Evolutionary conservation across 1,284 basidiomycete species (phyloP), one percentile per base, ranked within the genome.

Genomic region (Pascua sp.): DNA sequence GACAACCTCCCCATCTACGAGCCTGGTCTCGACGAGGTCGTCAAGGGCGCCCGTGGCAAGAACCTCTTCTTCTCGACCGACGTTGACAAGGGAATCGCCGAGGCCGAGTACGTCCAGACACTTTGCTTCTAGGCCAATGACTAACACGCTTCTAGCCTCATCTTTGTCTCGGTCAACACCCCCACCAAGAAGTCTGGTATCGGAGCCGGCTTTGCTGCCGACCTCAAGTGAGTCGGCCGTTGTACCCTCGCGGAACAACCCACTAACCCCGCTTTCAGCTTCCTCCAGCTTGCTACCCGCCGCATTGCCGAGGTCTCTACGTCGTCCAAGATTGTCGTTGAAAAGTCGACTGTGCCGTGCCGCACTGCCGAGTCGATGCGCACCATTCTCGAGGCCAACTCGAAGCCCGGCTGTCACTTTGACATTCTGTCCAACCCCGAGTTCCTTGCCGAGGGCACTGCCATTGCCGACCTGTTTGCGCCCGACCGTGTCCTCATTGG

Each of bases 311-410:
- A 85, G 53, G 88, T 98, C 56, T 90, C 96, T 41, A 89, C 82
- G 41, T 86, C 89, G 8, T 89, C 86, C 77, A 98, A 98, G 83
- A 98, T 99, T 71, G 95, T 99, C 63, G 94, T 99, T 56, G 96
- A 99, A 76, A 99, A 99, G 80, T 98, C 95, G 16, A 99, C 95
- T 4, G 95, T 99, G 36, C 95, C 95, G 41, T 98, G 94, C 81
- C 87, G 95, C 64, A 99, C 95, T 10, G 95, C 95, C 59, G 91
- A 96, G 77, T 77, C 93, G 32, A 99, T 98, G 95, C 89, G 94
- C 69, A 95, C 91, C 57, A 97, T 98, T 76, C 87, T 98, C 62
- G 94, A 98, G 79, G 91, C 95, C 68, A 98, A 98, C 83, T 94
- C 92, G 41, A 91, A 88, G 75, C 86, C 89, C 53, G 87, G 87